Conservation (phyloP, 345 rosid genomes). For the Linum usitatissimum region DNA sequence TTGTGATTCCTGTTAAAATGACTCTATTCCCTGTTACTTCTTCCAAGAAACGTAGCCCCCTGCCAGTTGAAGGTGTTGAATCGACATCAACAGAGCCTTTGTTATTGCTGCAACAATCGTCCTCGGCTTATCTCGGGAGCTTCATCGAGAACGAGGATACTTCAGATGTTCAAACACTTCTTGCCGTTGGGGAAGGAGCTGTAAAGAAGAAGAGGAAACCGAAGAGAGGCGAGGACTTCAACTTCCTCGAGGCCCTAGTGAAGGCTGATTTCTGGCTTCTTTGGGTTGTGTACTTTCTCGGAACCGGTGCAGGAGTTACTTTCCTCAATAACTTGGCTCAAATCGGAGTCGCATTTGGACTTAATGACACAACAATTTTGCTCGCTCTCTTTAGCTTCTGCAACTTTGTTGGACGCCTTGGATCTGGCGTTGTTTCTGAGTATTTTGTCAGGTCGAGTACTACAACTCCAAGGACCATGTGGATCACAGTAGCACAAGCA, state of each 20-base stretch:
- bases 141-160: constrained; percentile 39
- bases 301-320: constrained; percentile 84
- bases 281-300: constrained; percentile 72
- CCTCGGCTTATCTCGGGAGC: constrained; percentile 53
- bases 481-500: constrained; percentile 54
- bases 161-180: constrained; percentile 51
- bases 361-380: constrained; percentile 57
- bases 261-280: constrained; percentile 99
- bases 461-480: constrained; percentile 63
- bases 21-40: constrained; percentile 49
- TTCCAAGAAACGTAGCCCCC: constrained; percentile 22
- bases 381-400: constrained; percentile 70
- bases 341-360: constrained; percentile 67
- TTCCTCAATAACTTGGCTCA: constrained; percentile 93
- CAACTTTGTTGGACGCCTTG: constrained; percentile 79
- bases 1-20: constrained; percentile 89
- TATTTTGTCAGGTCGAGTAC: constrained; percentile 70
- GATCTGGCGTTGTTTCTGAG: constrained; percentile 80
- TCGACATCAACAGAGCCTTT: constrained; percentile 32
- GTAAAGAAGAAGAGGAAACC: constrained; percentile 67
- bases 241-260: constrained; percentile 48
- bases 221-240: constrained; percentile 75
- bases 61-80: constrained; percentile 20
- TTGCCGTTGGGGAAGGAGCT: constrained; percentile 77
- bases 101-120: constrained; percentile 49